These are phyloP conservation scores for Kitagawia praeruptora DNA, from an alignment of 129 eudicot species.

Conservation along the genomic window DNA sequence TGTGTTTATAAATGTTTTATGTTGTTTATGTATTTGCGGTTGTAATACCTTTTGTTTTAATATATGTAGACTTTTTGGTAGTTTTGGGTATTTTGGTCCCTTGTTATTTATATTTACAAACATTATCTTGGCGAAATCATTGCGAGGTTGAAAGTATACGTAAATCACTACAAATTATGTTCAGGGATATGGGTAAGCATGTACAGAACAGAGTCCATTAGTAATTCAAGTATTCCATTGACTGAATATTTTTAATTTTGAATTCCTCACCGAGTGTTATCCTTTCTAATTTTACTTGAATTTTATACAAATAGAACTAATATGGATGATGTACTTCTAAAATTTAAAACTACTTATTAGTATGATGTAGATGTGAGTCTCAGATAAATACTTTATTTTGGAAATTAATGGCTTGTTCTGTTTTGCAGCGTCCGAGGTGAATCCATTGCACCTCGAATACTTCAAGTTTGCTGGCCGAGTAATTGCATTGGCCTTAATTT, in stretches of 20 bases:
- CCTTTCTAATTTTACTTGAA: not conserved
- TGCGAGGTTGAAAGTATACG: too few species aligned
- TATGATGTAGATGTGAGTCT: not conserved
- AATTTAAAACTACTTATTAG: not conserved
- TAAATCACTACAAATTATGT: too few species aligned
- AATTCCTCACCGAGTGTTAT: not conserved
- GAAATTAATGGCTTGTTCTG: not conserved
- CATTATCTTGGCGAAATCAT: too few species aligned
- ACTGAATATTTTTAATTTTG: not conserved
- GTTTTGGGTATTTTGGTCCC: not conserved
- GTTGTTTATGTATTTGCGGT: too few species aligned
- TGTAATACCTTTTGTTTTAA: not conserved
- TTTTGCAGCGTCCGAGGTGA: constrained; percentile 79
- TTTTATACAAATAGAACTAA: not conserved
- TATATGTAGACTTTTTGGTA: too few species aligned
- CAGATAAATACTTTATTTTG: not conserved
- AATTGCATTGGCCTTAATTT: constrained; percentile 76
- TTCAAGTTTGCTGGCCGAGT: constrained; percentile 77
- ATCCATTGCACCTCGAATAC: constrained; percentile 69
- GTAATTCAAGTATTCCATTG: too few species aligned
- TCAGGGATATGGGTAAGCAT: too few species aligned
- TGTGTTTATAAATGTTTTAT: not conserved
- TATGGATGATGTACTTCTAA: too few species aligned
- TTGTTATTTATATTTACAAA: too few species aligned
- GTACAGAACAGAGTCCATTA: too few species aligned